Conservation (phyloP, 2,329 filamentous ascomycete genomes). For the Metarhizium guizhouense region DNA sequence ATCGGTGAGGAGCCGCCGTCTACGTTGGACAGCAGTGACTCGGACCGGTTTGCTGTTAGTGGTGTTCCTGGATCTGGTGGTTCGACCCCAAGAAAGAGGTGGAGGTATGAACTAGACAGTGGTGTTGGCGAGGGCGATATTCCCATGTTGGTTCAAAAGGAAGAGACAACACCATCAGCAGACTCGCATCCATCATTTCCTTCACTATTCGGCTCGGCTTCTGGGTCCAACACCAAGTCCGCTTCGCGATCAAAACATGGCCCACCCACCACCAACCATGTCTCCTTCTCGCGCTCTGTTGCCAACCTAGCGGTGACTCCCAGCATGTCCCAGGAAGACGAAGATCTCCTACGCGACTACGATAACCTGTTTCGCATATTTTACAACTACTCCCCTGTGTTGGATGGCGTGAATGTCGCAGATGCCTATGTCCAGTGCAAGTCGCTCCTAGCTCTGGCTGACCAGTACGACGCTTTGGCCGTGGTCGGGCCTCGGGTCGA, state of each 20-base stretch:
- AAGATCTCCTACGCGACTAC: slow-evolving; percentile 81
- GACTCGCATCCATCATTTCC: slow-evolving; percentile 10
- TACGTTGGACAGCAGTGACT: slow-evolving; percentile 12
- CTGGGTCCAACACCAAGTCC: slow-evolving; percentile 45
- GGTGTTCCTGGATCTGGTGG: neutral
- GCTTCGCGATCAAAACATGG: slow-evolving; percentile 22
- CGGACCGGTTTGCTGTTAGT: slow-evolving; percentile 2
- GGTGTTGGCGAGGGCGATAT: slow-evolving; percentile 65
- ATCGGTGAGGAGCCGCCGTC: slow-evolving; percentile 37
- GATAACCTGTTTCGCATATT: slow-evolving; percentile 93
- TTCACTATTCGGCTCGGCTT: slow-evolving; percentile 23
- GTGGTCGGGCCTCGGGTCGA: slow-evolving; percentile 87
- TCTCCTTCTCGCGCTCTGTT: slow-evolving; percentile 74
- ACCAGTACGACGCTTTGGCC: slow-evolving; percentile 84
- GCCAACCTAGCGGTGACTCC: slow-evolving; percentile 57
- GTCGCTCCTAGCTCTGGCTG: slow-evolving; percentile 76
- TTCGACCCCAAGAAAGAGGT: slow-evolving; percentile 41
- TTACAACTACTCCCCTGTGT: slow-evolving; percentile 79
- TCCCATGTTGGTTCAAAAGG: slow-evolving; percentile 81
- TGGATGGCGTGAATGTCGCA: slow-evolving; percentile 83
- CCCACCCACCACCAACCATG: slow-evolving; percentile 32
- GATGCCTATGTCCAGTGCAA: slow-evolving; percentile 93
- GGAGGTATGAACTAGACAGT: slow-evolving; percentile 83
- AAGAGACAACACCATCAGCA: slow-evolving; percentile 26
- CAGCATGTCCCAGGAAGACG: slow-evolving; percentile 47